A percentile compares a stretch with the other conserved stretches of the same genome.
Conservation (phyloP, 257 asterid species). For the Ballota nigra region DNA sequence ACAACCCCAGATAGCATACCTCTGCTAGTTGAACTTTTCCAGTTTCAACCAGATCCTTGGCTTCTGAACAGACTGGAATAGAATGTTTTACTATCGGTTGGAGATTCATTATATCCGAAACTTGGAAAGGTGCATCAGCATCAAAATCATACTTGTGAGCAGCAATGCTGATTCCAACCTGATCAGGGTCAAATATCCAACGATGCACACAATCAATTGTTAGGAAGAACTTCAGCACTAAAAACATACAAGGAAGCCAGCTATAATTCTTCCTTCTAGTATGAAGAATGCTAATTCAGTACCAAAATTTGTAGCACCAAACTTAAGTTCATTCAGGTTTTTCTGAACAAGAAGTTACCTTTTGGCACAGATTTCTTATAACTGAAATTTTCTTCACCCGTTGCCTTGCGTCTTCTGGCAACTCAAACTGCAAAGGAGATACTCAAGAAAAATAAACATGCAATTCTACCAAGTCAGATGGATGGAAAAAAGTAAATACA, state of each 20-base stretch:
- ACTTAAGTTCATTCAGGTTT: not conserved
- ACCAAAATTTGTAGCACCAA: not conserved
- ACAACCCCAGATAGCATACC: slow-evolving; percentile 39
- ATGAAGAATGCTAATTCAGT: not conserved
- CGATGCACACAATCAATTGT: not conserved
- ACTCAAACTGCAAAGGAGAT: slow-evolving; percentile 58
- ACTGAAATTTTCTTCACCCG: slow-evolving; percentile 73
- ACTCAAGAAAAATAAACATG: slow-evolving; percentile 5
- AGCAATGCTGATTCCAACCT: slow-evolving; percentile 86
- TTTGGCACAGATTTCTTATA: slow-evolving; percentile 76
- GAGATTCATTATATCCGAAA: slow-evolving; percentile 71
- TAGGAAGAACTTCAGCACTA: not conserved
- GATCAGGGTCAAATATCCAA: slow-evolving; percentile 23
- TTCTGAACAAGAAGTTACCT: slow-evolving; percentile 42
- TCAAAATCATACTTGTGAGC: slow-evolving; percentile 79
- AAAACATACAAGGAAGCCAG: slow-evolving; percentile 13
- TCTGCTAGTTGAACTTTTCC: slow-evolving; percentile 94
- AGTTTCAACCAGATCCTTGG: slow-evolving; percentile 88
- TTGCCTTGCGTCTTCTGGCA: slow-evolving; percentile 63
- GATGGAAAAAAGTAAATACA: slow-evolving; percentile 12
- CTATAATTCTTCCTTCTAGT: not conserved
- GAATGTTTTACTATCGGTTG: slow-evolving; percentile 95
- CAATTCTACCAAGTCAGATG: not conserved
- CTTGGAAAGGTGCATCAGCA: slow-evolving; percentile 70
- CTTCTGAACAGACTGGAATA: slow-evolving; percentile 93